A percentile compares a stretch with the other conserved stretches of the same genome.
These are phyloP conservation scores for Xylaria castorea DNA, from an alignment of 495 filamentous ascomycete genomes.

Conservation along the genomic window DNA sequence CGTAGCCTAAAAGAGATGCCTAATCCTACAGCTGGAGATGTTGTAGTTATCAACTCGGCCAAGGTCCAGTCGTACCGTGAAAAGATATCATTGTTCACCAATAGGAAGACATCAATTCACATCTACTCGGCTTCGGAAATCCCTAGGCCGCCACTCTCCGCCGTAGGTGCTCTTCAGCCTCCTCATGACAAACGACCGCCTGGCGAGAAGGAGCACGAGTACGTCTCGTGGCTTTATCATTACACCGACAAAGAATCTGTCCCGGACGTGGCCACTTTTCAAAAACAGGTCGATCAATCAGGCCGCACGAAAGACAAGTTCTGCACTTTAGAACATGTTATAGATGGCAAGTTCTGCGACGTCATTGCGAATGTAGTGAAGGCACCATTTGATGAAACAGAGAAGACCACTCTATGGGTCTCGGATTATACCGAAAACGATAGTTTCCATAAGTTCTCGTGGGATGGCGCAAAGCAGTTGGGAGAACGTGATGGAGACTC, in stretches of 20 bases:
- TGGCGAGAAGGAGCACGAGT: conserved; percentile 40
- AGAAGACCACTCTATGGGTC: conserved; percentile 70
- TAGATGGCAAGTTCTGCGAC: conserved; percentile 65
- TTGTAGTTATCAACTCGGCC: conserved; percentile 48
- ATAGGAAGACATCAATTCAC: conserved; percentile 42
- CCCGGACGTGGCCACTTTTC: conserved; percentile 55
- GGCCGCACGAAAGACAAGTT: conserved; percentile 62
- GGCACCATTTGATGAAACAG: conserved; percentile 57
- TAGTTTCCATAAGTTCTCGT: conserved; percentile 63
- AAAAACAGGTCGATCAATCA: conserved; percentile 44
- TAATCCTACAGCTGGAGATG: conserved; percentile 44
- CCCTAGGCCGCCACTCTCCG: conserved; percentile 46
- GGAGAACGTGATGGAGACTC: conserved; percentile 44
- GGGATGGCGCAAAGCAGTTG: conserved; percentile 46
- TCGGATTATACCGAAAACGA: conserved; percentile 85
- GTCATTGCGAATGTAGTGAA: conserved; percentile 79
- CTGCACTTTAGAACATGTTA: conserved; percentile 68
- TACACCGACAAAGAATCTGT: conserved; percentile 48
- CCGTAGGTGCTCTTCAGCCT: conserved; percentile 39
- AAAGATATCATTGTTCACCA: conserved; percentile 48
- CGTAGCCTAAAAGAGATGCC: conserved; percentile 49
- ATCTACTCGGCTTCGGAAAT: conserved; percentile 50
- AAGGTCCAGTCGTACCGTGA: conserved; percentile 47
- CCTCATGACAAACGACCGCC: conserved; percentile 27
- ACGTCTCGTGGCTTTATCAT: conserved; percentile 51